Evolutionary conservation across 2,329 filamentous ascomycete species (phyloP), one percentile per base, ranked within the genome.

Genomic region (Epicoccum sorghinum): DNA sequence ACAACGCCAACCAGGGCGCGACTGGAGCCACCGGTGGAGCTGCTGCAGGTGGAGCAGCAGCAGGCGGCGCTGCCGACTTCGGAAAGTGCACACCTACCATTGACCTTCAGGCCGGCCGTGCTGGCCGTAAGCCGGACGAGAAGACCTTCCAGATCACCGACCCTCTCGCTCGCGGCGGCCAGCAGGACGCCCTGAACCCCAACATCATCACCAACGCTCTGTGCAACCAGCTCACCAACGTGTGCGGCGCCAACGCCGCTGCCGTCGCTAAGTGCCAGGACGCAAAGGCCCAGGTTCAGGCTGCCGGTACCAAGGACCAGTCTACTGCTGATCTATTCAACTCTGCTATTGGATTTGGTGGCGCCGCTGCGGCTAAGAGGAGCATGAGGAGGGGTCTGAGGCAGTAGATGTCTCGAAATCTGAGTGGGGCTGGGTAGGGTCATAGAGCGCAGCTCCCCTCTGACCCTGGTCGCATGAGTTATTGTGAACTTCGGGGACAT

Each of bases 141-240:
- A 85, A 82, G 74, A 88, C 87, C 45, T 90, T 89, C 82, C 84
- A 87, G 72, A 82, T 88, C 46, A 82, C 82, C 42, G 87, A 89
- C 69, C 76, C 83, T 7, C 75, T 83, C 14, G 82, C 88, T 53
- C 80, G 80, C 60, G 77, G 84, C 67, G 83, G 83, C 46, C 86
- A 89, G 74, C 75, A 85, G 65, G 87, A 89, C 69, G 86, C 86
- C 7, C 78, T 89, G 40, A 89, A 89, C 82, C 86, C 86, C 52
- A 83, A 84, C 77, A 89, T 89, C 79, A 89, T 89, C 78, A 88
- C 86, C 70, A 89, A 88, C 80, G 83, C 86, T 57, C 85, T 89
- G 71, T 86, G 84, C 74, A 86, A 89, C 73, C 85, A 89, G 77
- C 80, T 89, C 54, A 81, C 74, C 68, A 89, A 88, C 75, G 84